Conservation (phyloP, 2,329 filamentous ascomycete genomes). For the Cyphellophora europaea region DNA sequence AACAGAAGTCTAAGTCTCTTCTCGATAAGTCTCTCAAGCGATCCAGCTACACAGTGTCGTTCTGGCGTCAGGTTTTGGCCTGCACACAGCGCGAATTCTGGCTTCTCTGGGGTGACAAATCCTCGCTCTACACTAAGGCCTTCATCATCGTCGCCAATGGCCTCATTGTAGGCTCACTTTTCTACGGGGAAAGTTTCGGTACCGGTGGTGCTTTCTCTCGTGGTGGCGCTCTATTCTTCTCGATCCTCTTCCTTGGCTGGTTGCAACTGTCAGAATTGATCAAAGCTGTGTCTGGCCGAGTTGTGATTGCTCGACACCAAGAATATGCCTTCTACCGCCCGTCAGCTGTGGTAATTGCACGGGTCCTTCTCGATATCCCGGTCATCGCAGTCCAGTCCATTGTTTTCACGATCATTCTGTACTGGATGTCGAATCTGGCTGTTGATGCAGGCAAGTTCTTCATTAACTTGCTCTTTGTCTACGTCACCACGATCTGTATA, state of each 20-base stretch:
- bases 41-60: constrained; percentile 68
- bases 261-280: constrained; percentile 70
- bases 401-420: constrained; percentile 54
- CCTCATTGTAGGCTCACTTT: constrained; percentile 69
- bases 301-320: constrained; percentile 58
- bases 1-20: constrained; percentile 59
- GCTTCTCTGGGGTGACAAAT: constrained; percentile 66
- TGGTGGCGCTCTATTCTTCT: constrained; percentile 57
- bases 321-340: constrained; percentile 64
- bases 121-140: constrained; percentile 66
- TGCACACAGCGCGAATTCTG: constrained; percentile 64
- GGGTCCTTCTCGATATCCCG: constrained; percentile 55
- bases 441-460: constrained; percentile 54
- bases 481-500: constrained; percentile 52
- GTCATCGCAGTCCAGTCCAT: constrained; percentile 49
- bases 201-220: constrained; percentile 55
- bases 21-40: constrained; percentile 40
- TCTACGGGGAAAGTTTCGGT: constrained; percentile 56
- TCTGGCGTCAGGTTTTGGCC: constrained; percentile 55
- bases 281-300: constrained; percentile 63
- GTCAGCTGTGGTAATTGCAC: constrained; percentile 53
- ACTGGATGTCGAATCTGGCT: constrained; percentile 55
- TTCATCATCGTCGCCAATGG: constrained; percentile 68
- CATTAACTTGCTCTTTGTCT: constrained; percentile 56
- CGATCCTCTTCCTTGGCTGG: constrained; percentile 58